phyloP scores from a whole-genome alignment of 2,329 filamentous ascomycete species.

The Penicillium olsonii region DNA sequence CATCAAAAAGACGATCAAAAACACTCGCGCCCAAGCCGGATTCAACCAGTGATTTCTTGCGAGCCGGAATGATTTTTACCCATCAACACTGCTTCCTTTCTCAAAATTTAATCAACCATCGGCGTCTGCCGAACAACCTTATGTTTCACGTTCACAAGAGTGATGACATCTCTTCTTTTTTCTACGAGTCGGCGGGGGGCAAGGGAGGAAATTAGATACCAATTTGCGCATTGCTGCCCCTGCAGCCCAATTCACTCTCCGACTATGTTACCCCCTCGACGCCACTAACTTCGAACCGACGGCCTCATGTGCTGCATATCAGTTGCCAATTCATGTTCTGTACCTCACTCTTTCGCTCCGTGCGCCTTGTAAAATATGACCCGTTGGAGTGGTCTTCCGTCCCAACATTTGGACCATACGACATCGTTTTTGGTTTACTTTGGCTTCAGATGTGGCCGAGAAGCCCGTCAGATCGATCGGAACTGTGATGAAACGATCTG shows the following conservation, averaged over 20 bases:
- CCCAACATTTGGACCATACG: background rate
- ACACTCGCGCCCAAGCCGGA: conserved; percentile 43
- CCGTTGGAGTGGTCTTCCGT: background rate
- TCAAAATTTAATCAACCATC: background rate
- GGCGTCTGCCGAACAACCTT: background rate
- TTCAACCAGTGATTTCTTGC: conserved; percentile 26
- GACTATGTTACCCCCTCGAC: background rate
- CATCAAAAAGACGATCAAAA: conserved; percentile 78
- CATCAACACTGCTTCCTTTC: background rate
- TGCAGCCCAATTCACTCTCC: conserved; percentile 4
- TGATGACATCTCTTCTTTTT: conserved; percentile 30
- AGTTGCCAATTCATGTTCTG: background rate
- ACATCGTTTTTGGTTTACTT: too few species aligned
- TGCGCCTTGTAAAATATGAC: background rate
- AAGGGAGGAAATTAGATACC: conserved; percentile 36
- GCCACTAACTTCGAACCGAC: background rate
- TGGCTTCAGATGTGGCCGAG: background rate
- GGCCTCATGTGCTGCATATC: background rate
- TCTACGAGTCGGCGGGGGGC: conserved; percentile 9
- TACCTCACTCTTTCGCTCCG: background rate
- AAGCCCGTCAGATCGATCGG: background rate
- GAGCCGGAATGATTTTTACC: background rate
- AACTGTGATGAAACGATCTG: background rate
- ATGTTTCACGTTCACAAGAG: conserved; percentile 27
- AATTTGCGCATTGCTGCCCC: conserved; percentile 18